Evolutionary conservation across 352 stramenopile species (phyloP), one percentile per base, ranked within the genome.

Genomic region (Globisporangium apiculatum): DNA sequence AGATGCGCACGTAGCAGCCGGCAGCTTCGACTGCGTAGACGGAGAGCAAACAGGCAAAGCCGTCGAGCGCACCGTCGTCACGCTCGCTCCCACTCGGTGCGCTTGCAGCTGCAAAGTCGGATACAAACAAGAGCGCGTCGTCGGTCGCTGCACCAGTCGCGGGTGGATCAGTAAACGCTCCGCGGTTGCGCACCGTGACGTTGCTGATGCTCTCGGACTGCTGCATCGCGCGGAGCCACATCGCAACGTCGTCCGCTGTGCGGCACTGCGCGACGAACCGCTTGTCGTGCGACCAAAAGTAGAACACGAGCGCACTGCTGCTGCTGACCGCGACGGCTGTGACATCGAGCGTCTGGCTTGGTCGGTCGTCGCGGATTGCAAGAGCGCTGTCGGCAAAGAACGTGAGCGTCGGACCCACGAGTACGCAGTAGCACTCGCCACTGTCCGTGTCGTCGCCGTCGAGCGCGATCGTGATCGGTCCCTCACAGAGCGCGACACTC

Each of bases 21-120:
- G 77, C 69, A 1, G 68, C 69, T 24, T 93, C 81, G 11, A 84
- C 11, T n/a, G 73, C 83, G 57, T 93, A 91, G 7, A 89, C 69
- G 2, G 81, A 90, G 2, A 93, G 49, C 14, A 93, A 73, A 41
- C 81, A 91, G 1, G 75, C 75, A 41, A 66, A 86, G 0, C 78
- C 78, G 48, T 87, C 78, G 3, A 83, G 49, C 38, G 53, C 51
- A n/a, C 17, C 15, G 1, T 17, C 14, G 37, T 41, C 54, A n/a
- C 9, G 65, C 51, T 2, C n/a, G 12, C 51, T 55, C 42, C 38
- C 15, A 18, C 17, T 66, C 40, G 31, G n/a, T 49, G 65, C 55
- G 10, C 31, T 43, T 41, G 41, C 18, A 43, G 18, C 35, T 17
- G 37, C 24, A 17, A 51, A 48, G 42, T 59, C 43, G 5, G 56